Evolutionary conservation across 2,329 filamentous ascomycete species (phyloP).

Genomic region (Xylaria polymorpha): DNA sequence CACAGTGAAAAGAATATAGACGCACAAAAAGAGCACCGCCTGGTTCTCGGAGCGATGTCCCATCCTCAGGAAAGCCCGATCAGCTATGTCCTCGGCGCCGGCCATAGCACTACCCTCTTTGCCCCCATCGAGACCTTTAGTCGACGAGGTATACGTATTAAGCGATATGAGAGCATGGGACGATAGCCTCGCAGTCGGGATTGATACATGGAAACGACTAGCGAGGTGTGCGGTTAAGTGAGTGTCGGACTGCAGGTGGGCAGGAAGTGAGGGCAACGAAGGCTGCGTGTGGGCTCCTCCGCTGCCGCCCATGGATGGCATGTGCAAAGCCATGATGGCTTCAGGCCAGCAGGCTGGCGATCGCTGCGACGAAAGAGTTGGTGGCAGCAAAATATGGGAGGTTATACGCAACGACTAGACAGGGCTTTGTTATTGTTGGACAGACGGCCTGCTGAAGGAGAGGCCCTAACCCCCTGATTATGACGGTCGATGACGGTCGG

Average conservation of each 20-base stretch:
- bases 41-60: conserved; percentile 94
- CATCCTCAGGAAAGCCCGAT: conserved; percentile 84
- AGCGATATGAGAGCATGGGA: conserved; percentile 91
- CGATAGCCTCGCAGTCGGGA: conserved; percentile 88
- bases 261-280: conserved; percentile 87
- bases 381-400: conserved; percentile 29
- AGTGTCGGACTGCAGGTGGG: conserved; percentile 82
- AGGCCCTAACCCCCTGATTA: conserved; percentile 27
- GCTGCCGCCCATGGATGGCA: conserved; percentile 61
- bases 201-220: conserved; percentile 89
- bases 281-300: conserved; percentile 80
- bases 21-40: conserved; percentile 90
- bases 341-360: conserved; percentile 42
- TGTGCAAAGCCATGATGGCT: conserved; percentile 69
- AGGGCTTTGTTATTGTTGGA: not conserved
- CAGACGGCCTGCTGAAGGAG: not conserved
- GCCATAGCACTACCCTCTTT: conserved; percentile 93
- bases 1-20: conserved; percentile 45
- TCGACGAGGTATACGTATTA: conserved; percentile 93
- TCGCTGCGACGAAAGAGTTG: conserved; percentile 35
- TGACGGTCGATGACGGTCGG: not conserved
- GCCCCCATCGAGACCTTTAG: conserved; percentile 87
- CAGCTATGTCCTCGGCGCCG: conserved; percentile 91
- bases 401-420: conserved; percentile 15
- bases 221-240: conserved; percentile 85